Evolutionary conservation across 2,329 filamentous ascomycete species (phyloP).

Genomic region (Colletotrichum sp.): DNA sequence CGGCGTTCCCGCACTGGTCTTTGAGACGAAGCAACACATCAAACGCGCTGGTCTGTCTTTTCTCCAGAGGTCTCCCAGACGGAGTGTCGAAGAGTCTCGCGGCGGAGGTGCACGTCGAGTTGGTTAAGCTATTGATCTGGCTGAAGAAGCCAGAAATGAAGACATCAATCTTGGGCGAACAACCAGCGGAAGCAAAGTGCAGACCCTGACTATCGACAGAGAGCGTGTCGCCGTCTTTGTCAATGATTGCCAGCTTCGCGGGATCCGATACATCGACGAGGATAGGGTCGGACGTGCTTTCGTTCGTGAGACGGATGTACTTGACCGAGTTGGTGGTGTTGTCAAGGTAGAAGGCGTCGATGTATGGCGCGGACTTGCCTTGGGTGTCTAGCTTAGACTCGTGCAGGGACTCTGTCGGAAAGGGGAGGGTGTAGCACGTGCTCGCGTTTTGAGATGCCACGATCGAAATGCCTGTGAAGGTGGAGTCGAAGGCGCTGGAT

Average conservation of each 20-base stretch:
- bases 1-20: constrained; percentile 38
- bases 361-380: constrained; percentile 34
- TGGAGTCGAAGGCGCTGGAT: background rate
- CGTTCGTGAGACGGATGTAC: constrained; percentile 33
- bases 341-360: constrained; percentile 40
- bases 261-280: constrained; percentile 39
- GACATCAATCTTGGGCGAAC: constrained; percentile 36
- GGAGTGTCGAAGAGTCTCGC: background rate
- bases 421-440: constrained; percentile 9
- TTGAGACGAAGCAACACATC: constrained; percentile 33
- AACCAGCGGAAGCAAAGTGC: constrained; percentile 37
- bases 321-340: constrained; percentile 33
- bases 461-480: constrained; percentile 13
- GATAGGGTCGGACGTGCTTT: constrained; percentile 29
- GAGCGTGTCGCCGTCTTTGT: constrained; percentile 34
- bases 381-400: constrained; percentile 35
- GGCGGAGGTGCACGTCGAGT: constrained; percentile 30
- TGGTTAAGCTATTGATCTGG: constrained; percentile 35
- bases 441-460: background rate
- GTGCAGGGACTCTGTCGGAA: constrained; percentile 8
- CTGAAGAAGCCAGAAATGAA: constrained; percentile 34
- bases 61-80: background rate
- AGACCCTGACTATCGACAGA: constrained; percentile 35
- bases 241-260: constrained; percentile 33
- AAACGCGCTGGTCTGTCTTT: constrained; percentile 27